Base-by-base conservation (phyloP, 2,329 filamentous ascomycete genomes). In the Colletotrichum sansevieriae region DNA sequence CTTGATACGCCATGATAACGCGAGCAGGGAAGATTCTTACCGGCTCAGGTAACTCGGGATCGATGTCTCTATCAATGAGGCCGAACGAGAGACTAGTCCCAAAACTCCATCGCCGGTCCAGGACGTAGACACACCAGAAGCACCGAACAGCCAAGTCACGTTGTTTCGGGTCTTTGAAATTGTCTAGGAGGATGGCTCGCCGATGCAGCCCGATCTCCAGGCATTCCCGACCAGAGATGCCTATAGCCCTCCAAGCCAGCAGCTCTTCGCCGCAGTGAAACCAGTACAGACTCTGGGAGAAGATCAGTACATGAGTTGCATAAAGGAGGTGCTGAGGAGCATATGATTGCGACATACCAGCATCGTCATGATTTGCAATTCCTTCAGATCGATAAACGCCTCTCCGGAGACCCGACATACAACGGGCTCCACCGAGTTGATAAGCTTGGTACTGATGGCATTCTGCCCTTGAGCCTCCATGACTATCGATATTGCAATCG, bases 101-200 rank as follows among this genome's bases (percentile, higher is more conserved):
- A 39, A 86, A 84, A 10, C 83, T 85, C 82, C 83, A 87, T 22
- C 84, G 81, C 1, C 83, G 81, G 57, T 86, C 84, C 0, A 87
- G 78, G 0, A 84, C 81, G 62, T 86, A 86, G 18, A 85, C 82
- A 35, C 80, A 83, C 83, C 84, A 87, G 68, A 86, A 86, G 0
- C 85, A 78, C 1, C 78, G 74, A 1, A 77, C 73, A 0, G 81
- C 81, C 2, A 76, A 61, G 1, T 75, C 72, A 0, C 79, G 77
- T 2, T 75, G 71, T 2, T 75, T 68, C 0, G 71, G 68, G 43
- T 81, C 77, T 2, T 73, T 71, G 39, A 82, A 80, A 12, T 78
- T 81, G 49, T 81, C 78, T 10, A 77, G 71, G 43, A 85, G 75
- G 20, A 80, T 85, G 7, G 81, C 76, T 37, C 80, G 81, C 1